phyloP scores from a whole-genome alignment of 2,329 filamentous ascomycete species.

The Magnaporthiopsis incrustans region DNA sequence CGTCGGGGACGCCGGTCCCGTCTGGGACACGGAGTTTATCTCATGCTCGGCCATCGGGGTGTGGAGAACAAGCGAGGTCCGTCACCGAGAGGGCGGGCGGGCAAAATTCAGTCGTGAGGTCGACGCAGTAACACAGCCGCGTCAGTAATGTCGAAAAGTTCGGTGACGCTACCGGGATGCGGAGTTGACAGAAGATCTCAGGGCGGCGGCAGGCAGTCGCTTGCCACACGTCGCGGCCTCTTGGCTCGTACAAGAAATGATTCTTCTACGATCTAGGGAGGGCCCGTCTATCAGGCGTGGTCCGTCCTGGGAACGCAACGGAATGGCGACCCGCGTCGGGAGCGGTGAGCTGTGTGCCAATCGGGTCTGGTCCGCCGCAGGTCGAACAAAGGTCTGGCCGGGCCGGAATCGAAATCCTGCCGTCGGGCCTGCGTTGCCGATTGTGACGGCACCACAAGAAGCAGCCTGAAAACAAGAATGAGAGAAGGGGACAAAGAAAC shows the following conservation, averaged over 20 bases:
- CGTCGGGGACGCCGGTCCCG: constrained; percentile 2
- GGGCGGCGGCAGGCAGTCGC: neutral
- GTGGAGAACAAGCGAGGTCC: neutral
- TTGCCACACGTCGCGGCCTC: neutral
- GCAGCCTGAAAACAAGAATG: neutral
- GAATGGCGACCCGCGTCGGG: neutral
- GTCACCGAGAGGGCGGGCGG: neutral
- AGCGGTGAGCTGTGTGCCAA: neutral
- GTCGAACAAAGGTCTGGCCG: neutral
- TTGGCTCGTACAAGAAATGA: neutral
- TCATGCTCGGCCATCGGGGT: constrained; percentile 3
- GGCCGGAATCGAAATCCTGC: neutral
- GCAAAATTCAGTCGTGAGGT: neutral
- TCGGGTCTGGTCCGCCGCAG: neutral
- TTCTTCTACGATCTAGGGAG: neutral
- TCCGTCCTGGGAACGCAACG: neutral
- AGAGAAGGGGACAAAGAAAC: neutral
- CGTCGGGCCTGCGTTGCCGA: neutral
- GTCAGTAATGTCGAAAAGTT: too few relatives aligned
- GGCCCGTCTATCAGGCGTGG: neutral
- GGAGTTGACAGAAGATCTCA: neutral
- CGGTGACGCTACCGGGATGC: neutral
- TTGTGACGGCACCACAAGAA: neutral
- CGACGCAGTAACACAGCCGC: too few relatives aligned
- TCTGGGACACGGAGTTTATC: neutral